Evolutionary conservation across 2,329 filamentous ascomycete genomes (phyloP), one percentile per base, ranked within the genome.

Genomic region (Calonectria pseudoreteaudii): DNA sequence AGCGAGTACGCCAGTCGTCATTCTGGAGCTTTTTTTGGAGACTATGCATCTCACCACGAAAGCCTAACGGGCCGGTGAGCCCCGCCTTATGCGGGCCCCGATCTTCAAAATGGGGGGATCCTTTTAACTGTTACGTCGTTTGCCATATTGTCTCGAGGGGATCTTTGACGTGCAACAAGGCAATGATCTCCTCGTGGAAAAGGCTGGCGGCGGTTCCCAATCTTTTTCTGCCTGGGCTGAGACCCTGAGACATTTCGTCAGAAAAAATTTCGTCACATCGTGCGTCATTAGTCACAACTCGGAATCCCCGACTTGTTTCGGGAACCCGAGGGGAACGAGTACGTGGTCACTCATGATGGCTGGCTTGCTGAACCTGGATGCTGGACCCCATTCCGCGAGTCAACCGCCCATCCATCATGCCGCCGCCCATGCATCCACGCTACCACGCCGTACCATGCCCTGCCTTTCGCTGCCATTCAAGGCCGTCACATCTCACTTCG

Each of bases 61-160:
- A 71, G 71, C 69, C 70, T 69, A 75, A 75, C 58, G 71, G 66
- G 71, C 74, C 68, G 70, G 76, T 66, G 72, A 74, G 74, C 78
- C 79, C 79, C 79, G 73, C 78, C 68, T 67, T 49, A 69, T 76
- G 73, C 76, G 77, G 79, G 72, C 66, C 56, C 68, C 70, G 79
- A 81, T 81, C 77, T 74, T 74, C 75, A 73, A 67, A 62, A 60
- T 60, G 71, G 73, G 36, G 34, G 77, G 77, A 65, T 73, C 74
- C 65, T 76, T 76, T 60, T 56, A 58, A 69, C 71, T 66, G 50
- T 69, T 72, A 52, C 69, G 73, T 53, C 65, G 68, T 77, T 66
- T 52, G 62, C 69, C 66, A 70, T 65, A 34, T 49, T 53, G 49
- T 66, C 58, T 56, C 66, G 50, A 38, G 58, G 66, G 52, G 28